Base-by-base conservation (phyloP, 1,139 yeast species). In the Blastobotrys indianensis region DNA sequence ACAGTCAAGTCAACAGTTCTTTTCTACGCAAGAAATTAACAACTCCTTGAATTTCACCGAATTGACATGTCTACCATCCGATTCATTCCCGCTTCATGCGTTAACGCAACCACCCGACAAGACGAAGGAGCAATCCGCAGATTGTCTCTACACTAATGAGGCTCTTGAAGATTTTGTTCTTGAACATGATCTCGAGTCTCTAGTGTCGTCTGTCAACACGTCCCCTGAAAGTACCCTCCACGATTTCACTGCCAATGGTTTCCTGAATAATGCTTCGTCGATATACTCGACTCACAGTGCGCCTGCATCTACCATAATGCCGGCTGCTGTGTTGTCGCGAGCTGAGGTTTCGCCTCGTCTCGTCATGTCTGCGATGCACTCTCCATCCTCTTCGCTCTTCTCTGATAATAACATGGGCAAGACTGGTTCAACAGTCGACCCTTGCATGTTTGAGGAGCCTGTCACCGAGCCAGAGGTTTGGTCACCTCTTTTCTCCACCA, bases 401-500 rank as follows among this genome's bases (percentile, higher is more conserved):
- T 33, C 36, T 17, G 4, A 4, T 4, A 20, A 20, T 7, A 20
- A 20, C 7, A 7, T 20, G 25, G 7, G 25, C 25, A 20, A 20
- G 25, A n/a, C 36, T 12, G 13, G 4, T 33, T 12, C 15, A 4
- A 13, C 13, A 6, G 11, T 33, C 12, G 40, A 37, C 16, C n/a
- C 40, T 15, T 45, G 40, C 31, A 42, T 42, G 37, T 42, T 37
- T 34, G 38, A 34, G 16, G 38, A 28, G 34, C 35, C 34, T 32
- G 8, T 32, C 11, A 37, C 37, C 17, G 44, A 38, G 39, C 39
- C 43, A 15, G 43, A 39, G 17, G n/a, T 33, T 17, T 46, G 51
- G 50, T 39, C 47, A 28, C 46, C 49, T 13, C 33, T 48, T 30
- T 41, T 48, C 37, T 38, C 34, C 23, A 32, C 32, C 23, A 28